A percentile compares a stretch with the other conserved stretches of the same genome.
Conservation (phyloP, 2,329 filamentous ascomycete species). For the Chrysosporium queenslandicum region DNA sequence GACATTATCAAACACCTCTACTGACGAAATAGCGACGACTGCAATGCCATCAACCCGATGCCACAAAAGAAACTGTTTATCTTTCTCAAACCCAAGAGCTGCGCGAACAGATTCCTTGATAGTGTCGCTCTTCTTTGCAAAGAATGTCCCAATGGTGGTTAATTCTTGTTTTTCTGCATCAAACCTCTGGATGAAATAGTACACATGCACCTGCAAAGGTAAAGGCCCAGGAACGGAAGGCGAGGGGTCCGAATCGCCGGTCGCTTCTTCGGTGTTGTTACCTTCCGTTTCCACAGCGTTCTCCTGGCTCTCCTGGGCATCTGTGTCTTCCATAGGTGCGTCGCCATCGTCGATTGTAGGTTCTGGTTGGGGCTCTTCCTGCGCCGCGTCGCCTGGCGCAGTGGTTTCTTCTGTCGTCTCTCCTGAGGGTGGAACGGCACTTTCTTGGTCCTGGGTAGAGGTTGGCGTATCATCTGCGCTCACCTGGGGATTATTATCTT, state of each 20-base stretch:
- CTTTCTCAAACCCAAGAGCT: conserved; percentile 30
- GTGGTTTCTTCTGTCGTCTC: conserved; percentile 8
- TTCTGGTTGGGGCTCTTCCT: not conserved
- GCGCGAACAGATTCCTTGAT: conserved; percentile 35
- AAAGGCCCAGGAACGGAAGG: not conserved
- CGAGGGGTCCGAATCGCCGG: not conserved
- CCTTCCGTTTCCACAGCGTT: not conserved
- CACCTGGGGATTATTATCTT: not conserved
- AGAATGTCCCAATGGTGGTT: conserved; percentile 34
- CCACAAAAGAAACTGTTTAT: conserved; percentile 37
- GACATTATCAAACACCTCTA: conserved; percentile 28
- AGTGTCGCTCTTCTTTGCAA: conserved; percentile 32
- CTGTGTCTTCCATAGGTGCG: conserved; percentile 3
- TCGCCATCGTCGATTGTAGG: not conserved
- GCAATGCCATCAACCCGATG: conserved; percentile 33
- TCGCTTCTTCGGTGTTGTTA: not conserved
- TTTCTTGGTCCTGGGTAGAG: conserved; percentile 7
- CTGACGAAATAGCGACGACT: conserved; percentile 28
- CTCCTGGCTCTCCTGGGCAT: not conserved
- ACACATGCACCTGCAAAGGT: conserved; percentile 25
- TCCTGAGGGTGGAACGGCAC: conserved; percentile 13
- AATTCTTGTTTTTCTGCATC: conserved; percentile 41
- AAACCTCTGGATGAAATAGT: conserved; percentile 44
- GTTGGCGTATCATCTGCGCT: not conserved
- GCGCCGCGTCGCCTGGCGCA: not conserved